Evolutionary conservation across 1,284 basidiomycete species (phyloP), one percentile per base, ranked within the genome.

Genomic region (Tylopilus sp.): DNA sequence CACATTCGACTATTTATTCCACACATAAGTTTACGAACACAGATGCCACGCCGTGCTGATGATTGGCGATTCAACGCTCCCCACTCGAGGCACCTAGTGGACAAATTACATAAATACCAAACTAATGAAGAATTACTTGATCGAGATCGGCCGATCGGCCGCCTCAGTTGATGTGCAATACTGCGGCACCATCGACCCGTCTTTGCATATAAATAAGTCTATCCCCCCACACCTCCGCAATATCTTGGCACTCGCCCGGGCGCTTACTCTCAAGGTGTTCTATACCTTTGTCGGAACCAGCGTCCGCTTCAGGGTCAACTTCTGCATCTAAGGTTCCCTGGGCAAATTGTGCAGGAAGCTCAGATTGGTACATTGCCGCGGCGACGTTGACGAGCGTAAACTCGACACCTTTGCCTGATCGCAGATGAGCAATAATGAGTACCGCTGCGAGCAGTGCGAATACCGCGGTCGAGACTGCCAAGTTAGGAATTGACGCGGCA

Each of bases 321-420:
- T 64, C 41, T 3, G 33, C 59, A n/a, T 58, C 24, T 26, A 18
- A 15, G 5, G 18, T 13, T 41, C 39, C 39, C 9, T 36, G 70
- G 5, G 62, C 64, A 56, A 76, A 69, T 49, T 60, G 63, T 32
- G 60, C 64, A 0, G 77, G 72, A 24, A 78, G 66, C 33, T 77
- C 75, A 0, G 77, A 78, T 22, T 51, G 65, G 10, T 78, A 67
- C 5, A 77, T 24, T 1, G 76, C 71, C 0, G 70, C 68, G 0
- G 73, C 72, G 29, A 79, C 53, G 5, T 73, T 75, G 36, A 62
- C 53, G 54, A 79, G 67, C 19, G 76, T 76, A n/a, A 77, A 76
- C n/a, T 68, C 65, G 9, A 47, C 12, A n/a, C 65, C 67, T 19
- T 77, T 69, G 5, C 68, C 68, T 4, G 55, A 39, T 32, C 77